Conservation (phyloP, 371 early-diverging fungal species). For the Mucor ambiguus region DNA sequence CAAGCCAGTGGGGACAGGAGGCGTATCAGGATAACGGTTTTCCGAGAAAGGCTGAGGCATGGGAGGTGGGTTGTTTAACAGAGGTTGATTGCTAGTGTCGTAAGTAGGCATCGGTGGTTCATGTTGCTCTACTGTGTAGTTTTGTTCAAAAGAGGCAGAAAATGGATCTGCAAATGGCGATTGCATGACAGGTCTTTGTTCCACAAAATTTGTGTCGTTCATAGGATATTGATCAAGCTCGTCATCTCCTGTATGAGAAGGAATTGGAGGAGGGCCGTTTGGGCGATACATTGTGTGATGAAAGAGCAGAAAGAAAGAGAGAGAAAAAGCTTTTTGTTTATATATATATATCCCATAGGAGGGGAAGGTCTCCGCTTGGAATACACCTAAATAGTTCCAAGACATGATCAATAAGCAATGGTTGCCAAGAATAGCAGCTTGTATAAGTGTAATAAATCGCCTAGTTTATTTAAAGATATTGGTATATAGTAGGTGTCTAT, state of each 20-base stretch:
- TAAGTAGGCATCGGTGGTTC: slow-evolving; percentile 17
- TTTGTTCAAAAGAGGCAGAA: slow-evolving; percentile 10
- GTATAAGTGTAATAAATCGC: neutral
- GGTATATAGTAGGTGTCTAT: neutral
- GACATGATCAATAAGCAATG: slow-evolving; percentile 20
- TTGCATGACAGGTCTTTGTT: slow-evolving; percentile 34
- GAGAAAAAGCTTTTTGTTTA: neutral
- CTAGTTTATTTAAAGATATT: neutral
- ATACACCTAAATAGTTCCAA: slow-evolving; percentile 13
- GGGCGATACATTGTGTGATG: slow-evolving; percentile 23
- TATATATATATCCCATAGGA: neutral
- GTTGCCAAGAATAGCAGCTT: slow-evolving; percentile 17
- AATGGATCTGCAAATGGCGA: slow-evolving; percentile 49
- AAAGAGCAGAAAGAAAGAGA: neutral
- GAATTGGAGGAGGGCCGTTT: slow-evolving; percentile 18
- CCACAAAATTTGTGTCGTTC: slow-evolving; percentile 43
- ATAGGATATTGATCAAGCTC: slow-evolving; percentile 47
- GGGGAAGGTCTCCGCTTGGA: slow-evolving; percentile 3
- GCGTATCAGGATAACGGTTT: neutral
- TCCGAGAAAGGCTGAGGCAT: slow-evolving; percentile 21
- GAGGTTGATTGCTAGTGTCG: slow-evolving; percentile 32
- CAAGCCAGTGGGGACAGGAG: neutral
- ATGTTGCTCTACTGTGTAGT: slow-evolving; percentile 12
- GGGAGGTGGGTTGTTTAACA: slow-evolving; percentile 17
- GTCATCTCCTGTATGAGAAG: slow-evolving; percentile 13